Base-by-base conservation (phyloP, 108 stramenopile species). In the Fistulifera solaris region DNA sequence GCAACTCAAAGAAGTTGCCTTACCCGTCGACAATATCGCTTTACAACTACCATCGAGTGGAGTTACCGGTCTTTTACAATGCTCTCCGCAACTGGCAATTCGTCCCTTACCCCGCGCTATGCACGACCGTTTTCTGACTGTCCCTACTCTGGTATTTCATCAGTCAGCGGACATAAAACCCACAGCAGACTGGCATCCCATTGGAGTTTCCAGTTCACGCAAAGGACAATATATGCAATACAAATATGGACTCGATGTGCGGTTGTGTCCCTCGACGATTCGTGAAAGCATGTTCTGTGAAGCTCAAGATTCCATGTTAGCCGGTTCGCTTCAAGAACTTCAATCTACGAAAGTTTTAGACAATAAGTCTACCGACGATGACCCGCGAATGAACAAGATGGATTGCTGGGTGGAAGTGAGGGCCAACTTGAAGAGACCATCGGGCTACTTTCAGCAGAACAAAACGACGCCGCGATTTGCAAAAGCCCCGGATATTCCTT, bases 341-440 rank as follows among this genome's bases (percentile, higher is more conserved):
- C 89, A 90, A 54, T 83, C 76, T 21, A 66, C 64, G 0, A 72
- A 80, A 54, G 76, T 84, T 14, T 40, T 85, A 38, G 72, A 72
- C 0, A 45, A 54, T 2, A 62, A 58, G 16, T 58, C 53, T 40
- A 46, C 47, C 3, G 51, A 67, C 27, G 47, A 49, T 0, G 73
- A 67, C 42, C 27, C 43, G 12, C 40, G 43, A 27, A 35, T 38
- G 55, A 52, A 49, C 38, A 46, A 65, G 13, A 73, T 69, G 8
- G 89, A 90, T 64, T 90, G 89, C 50, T 90, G 89, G 89, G 71
- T 90, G 0, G 89, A 90, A 65, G 63, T 83, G n/a, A 66, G 85
- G 16, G 75, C 85, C 1, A 90, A 82, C 71, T 40, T 86, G 12
- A 85, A 80, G 48, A 58, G 58, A 16, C 89, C 89, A 10, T 31